phyloP scores from a whole-genome alignment of 2,329 filamentous ascomycete species.

The Fusarium torulosum region DNA sequence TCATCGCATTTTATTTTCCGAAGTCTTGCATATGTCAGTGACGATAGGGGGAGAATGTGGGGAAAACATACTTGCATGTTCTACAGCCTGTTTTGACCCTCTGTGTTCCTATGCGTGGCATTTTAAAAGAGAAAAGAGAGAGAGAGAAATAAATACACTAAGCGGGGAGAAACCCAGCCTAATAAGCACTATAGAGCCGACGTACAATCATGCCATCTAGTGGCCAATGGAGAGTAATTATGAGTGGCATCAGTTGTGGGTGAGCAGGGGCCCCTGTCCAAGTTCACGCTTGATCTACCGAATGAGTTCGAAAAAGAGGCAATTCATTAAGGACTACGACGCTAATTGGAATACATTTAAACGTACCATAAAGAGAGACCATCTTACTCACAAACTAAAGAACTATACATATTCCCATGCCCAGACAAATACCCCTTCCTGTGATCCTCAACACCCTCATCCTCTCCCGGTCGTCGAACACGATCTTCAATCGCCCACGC shows the following conservation, averaged over 20 bases:
- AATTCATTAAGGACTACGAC: no score
- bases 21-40: constrained; percentile 53
- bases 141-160: neutral
- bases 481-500: constrained; percentile 76
- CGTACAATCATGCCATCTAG: no score
- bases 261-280: no score
- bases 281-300: neutral
- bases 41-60: neutral
- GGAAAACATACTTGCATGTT: constrained; percentile 64
- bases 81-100: constrained; percentile 63
- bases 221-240: no score
- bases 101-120: constrained; percentile 44
- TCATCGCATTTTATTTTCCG: constrained; percentile 71
- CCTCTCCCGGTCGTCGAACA: constrained; percentile 41
- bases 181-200: no score
- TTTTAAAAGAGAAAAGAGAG: constrained; percentile 9
- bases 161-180: no score
- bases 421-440: constrained; percentile 52
- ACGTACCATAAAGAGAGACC: no score
- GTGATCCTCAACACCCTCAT: constrained; percentile 21
- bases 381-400: constrained; percentile 45
- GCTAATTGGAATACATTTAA: no score
- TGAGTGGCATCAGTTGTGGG: no score
- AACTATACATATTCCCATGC: constrained; percentile 54
- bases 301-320: no score